These are phyloP conservation scores for Rosa chinensis DNA, from an alignment of 306 rosid genomes.

Conservation along the genomic window DNA sequence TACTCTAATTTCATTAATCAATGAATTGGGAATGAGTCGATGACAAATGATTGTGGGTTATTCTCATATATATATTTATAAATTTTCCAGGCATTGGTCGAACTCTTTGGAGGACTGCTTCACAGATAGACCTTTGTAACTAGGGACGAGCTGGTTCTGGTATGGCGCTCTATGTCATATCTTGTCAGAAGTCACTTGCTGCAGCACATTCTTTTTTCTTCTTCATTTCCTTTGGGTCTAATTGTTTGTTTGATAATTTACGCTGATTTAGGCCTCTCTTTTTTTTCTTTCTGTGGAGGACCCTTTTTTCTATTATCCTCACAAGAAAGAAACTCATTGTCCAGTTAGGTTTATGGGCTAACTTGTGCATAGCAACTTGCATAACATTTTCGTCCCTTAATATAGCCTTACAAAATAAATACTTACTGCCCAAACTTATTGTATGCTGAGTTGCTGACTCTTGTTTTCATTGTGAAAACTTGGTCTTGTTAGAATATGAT, in stretches of 20 bases:
- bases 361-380: constrained; percentile 21
- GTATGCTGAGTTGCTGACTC: not conserved
- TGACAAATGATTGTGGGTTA: not conserved
- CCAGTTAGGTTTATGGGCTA: constrained; percentile 23
- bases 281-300: constrained; percentile 29
- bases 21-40: not conserved
- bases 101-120: constrained; percentile 31
- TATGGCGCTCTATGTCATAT: constrained; percentile 9
- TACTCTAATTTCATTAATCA: not conserved
- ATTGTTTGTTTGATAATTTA: constrained; percentile 31
- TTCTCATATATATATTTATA: constrained; percentile 6
- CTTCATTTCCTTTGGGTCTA: constrained; percentile 25
- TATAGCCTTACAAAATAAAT: not conserved
- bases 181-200: constrained; percentile 28
- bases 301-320: constrained; percentile 17
- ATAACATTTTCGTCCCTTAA: not conserved
- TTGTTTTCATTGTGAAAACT: not conserved
- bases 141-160: constrained; percentile 29
- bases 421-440: not conserved
- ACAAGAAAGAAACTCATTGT: constrained; percentile 27
- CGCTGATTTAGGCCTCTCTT: constrained; percentile 35
- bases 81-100: constrained; percentile 31
- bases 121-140: constrained; percentile 30
- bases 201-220: constrained; percentile 15
- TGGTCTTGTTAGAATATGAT: not conserved